A percentile compares a stretch with the other conserved stretches of the same genome.
Conservation (phyloP, 495 filamentous ascomycete species). For the Neurospora discreta region DNA sequence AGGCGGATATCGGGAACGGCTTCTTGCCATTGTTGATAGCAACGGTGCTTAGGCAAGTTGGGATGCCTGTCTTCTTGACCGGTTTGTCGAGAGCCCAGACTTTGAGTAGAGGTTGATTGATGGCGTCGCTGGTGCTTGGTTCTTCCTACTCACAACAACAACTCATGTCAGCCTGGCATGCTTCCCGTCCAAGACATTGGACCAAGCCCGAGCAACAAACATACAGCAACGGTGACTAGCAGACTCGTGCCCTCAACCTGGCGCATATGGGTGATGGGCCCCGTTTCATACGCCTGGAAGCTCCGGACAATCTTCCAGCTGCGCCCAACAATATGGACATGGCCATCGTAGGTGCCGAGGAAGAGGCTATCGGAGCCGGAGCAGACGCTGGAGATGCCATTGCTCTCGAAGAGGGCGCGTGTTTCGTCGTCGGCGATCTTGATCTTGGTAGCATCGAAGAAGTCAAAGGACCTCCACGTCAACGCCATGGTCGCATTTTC, state of each 20-base stretch:
- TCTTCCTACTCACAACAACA: constrained; percentile 45
- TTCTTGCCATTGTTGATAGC: constrained; percentile 84
- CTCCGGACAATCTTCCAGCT: constrained; percentile 77
- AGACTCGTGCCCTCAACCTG: constrained; percentile 82
- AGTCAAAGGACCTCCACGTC: constrained; percentile 96
- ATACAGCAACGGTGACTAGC: constrained; percentile 67
- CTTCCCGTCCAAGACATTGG: not conserved
- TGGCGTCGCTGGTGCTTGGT: constrained; percentile 42
- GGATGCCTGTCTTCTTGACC: constrained; percentile 85
- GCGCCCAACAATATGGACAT: constrained; percentile 74
- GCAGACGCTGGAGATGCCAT: constrained; percentile 49
- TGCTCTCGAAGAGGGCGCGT: constrained; percentile 34
- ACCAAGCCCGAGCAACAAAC: not conserved
- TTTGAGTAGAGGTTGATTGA: constrained; percentile 68
- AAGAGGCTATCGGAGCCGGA: constrained; percentile 88
- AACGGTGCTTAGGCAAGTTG: constrained; percentile 74
- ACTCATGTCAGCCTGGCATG: not conserved
- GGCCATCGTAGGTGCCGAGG: constrained; percentile 72
- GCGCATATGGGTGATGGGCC: constrained; percentile 85
- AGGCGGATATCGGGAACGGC: constrained; percentile 88
- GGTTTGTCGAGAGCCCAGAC: constrained; percentile 93
- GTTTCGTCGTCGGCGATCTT: constrained; percentile 61
- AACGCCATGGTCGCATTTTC: constrained; percentile 27
- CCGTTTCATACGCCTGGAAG: constrained; percentile 72
- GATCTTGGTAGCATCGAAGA: constrained; percentile 89